Evolutionary conservation across 1,284 basidiomycete genomes (phyloP), one percentile per base, ranked within the genome.

Genomic region (Exobasidium rhododendri): DNA sequence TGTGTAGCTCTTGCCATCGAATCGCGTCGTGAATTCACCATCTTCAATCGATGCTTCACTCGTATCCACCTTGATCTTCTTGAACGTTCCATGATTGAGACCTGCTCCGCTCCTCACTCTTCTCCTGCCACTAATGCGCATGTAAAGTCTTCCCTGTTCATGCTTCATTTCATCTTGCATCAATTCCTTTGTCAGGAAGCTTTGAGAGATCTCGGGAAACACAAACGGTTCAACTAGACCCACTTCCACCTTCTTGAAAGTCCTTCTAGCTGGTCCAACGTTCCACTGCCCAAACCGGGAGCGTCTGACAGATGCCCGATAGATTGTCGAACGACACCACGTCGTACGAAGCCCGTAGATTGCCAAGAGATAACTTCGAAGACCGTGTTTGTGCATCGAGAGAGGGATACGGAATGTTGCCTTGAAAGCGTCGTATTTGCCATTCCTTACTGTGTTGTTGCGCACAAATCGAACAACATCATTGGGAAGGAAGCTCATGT

Each of bases 241-340:
- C 0, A 79, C 76, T 59, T 79, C 77, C 32, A 77, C 68, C 57
- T 79, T 79, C 30, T 79, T 79, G 59, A 63, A 74, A 4, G 74
- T 78, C 28, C 71, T 45, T 17, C 61, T 67, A 1, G 50, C 45
- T 28, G 74, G 72, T 13, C 87, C 69, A 26, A 86, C 84, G 0
- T 86, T 86, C 64, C 88, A 83, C 11, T 62, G 63, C 4, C 40
- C 4, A 30, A 55, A 32, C 11, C 58, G 22, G 3, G n/a, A 17
- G 45, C 73, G 73, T 5, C 64, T 63, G 17, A 70, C 52, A 30
- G 62, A 56, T 13, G 74, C 69, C 32, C 77, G 69, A 77, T 92
- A 92, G 82, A 91, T 90, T 83, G 90, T 90, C 17, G 93, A 96
- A 45, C 92, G 90, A 68, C 94, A 91, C 81, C 94, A 97, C 6